Percentiles rank a stretch among this genome's conserved stretches.
phyloP scores from a whole-genome alignment of 371 early-diverging fungal species.

The Mucor sp. region DNA sequence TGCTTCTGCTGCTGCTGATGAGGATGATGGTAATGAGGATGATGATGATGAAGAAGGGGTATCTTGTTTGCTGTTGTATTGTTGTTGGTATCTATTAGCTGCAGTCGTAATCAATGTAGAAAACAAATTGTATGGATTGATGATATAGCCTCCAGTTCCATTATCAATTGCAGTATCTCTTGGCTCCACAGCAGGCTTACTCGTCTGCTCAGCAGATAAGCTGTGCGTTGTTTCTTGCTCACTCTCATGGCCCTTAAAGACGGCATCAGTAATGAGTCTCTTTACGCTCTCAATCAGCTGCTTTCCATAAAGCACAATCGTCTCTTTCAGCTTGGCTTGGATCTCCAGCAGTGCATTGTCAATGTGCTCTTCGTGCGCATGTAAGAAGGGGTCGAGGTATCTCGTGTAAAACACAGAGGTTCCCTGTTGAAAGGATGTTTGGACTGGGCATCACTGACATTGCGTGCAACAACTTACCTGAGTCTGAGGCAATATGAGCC shows the following conservation, averaged over 20 bases:
- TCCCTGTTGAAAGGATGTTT: conserved; percentile 20
- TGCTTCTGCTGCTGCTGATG: background rate
- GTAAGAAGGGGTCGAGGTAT: conserved; percentile 30
- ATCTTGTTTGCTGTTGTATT: background rate
- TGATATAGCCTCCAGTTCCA: conserved; percentile 8
- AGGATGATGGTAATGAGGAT: background rate
- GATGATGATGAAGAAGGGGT: background rate
- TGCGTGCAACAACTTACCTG: conserved; percentile 24
- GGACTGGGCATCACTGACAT: background rate
- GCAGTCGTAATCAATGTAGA: conserved; percentile 24
- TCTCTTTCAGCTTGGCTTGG: conserved; percentile 23
- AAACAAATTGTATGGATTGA: conserved; percentile 29
- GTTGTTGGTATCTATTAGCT: conserved; percentile 8
- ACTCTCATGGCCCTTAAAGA: conserved; percentile 12
- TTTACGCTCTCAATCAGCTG: conserved; percentile 17
- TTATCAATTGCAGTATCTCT: background rate
- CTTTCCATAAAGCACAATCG: conserved; percentile 25
- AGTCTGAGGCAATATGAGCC: conserved; percentile 52
- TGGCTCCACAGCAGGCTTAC: background rate
- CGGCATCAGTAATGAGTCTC: conserved; percentile 14
- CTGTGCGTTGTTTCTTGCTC: conserved; percentile 1
- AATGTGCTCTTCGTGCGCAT: conserved; percentile 25
- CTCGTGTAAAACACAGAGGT: conserved; percentile 23
- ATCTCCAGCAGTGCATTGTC: conserved; percentile 24
- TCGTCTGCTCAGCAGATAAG: conserved; percentile 5